Base-by-base conservation (phyloP, 2,329 filamentous ascomycete species). In the Ilyonectria sp. region DNA sequence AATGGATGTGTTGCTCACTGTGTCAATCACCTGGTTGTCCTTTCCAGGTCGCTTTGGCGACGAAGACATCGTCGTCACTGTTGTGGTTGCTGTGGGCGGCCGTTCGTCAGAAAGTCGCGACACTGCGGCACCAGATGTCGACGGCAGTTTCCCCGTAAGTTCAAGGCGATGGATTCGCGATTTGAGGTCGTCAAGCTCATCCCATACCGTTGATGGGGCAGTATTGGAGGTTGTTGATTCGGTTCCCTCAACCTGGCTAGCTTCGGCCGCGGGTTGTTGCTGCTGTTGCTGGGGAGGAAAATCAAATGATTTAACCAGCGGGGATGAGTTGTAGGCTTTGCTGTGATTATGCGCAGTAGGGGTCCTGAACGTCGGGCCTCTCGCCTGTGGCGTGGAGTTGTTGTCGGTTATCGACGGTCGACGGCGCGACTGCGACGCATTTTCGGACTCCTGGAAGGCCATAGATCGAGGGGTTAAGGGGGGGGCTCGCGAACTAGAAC, bases 151-250 rank as follows among this genome's bases (percentile, higher is more conserved):
- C 65, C 95, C 95, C 2, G 94, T 97, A 73, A 97, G 82, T 79
- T 98, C 96, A 10, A 99, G 87, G 67, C 94, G 93, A 74, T 94
- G 91, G 74, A 99, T 97, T 33, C 96, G 90, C 46, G 94, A 96
- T 79, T 98, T 98, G 53, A 99, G 84, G 71, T 98, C 96, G 74
- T 98, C 96, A 31, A 99, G 83, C 80, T 99, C 96, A 78, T 98
- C 96, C 96, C 96, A 99, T 3, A 99, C 94, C 0, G 94, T 98
- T 2, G 94, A 97, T 13, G 95, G 94, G 1, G 94, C 94, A 1
- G 92, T 94, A 1, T 94, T 96, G 0, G 96, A 98, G 37, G 93
- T 87, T 0, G 93, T 95, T 0, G 96, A 98, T 75, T 96, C 94
- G 0, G 94, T 94, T 9, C 91, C 92, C 75, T 95, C 91, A 31